Conservation (phyloP, 2,329 filamentous ascomycete genomes). For the Truncatella angustata region DNA sequence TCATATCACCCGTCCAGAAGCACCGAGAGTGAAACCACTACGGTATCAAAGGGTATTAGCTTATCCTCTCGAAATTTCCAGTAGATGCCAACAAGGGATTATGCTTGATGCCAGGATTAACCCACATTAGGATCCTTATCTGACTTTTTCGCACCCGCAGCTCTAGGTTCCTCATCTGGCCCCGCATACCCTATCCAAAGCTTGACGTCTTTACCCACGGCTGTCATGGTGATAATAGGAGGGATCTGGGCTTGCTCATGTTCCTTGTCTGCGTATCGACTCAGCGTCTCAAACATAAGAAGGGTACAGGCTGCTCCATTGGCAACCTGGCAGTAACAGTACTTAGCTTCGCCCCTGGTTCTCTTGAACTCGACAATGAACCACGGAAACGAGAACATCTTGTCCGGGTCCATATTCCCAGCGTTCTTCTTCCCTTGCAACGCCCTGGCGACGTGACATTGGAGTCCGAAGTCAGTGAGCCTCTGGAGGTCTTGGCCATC, state of each 20-base stretch:
- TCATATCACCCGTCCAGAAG: neutral
- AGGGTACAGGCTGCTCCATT: neutral
- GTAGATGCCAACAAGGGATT: neutral
- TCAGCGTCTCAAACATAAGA: neutral
- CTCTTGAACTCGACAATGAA: no score
- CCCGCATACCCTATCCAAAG: constrained; percentile 1
- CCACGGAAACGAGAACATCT: no score
- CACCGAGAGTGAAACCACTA: constrained; percentile 2
- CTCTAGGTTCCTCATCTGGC: neutral
- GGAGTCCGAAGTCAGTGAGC: neutral
- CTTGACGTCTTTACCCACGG: neutral
- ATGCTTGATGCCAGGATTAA: no score
- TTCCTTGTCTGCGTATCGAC: neutral
- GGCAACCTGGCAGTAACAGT: neutral
- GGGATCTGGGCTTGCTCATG: neutral
- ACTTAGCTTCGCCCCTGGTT: no score
- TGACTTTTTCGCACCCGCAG: neutral
- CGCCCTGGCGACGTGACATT: no score
- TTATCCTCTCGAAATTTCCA: neutral
- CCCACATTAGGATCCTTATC: neutral
- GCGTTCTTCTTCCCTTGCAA: no score
- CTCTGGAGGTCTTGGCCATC: neutral
- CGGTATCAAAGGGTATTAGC: neutral
- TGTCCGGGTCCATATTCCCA: no score
- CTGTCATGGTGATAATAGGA: no score